phyloP scores from a whole-genome alignment of 139 green algal species.

The Ostreobium quekettii region DNA sequence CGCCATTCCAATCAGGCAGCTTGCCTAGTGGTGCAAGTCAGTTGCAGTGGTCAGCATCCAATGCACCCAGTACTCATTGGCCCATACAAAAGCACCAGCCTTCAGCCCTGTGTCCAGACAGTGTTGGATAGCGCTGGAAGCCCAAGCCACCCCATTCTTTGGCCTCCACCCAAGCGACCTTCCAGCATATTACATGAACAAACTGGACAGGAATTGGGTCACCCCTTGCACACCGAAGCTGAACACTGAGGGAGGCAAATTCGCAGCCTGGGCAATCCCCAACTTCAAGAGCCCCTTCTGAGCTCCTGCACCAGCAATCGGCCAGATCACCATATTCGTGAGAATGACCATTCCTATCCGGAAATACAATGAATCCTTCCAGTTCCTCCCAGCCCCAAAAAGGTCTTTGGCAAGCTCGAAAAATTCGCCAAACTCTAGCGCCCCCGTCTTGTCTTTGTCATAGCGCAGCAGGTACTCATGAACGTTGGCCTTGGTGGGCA shows the following conservation, averaged over 20 bases:
- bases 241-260: not conserved
- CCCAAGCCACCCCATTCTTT: too few relatives aligned
- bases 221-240: not conserved
- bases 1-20: too few relatives aligned
- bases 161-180: too few relatives aligned
- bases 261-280: not conserved
- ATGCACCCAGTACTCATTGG: too few relatives aligned
- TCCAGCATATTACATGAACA: too few relatives aligned
- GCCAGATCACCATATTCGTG: slow-evolving; percentile 2
- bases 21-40: too few relatives aligned
- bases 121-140: too few relatives aligned
- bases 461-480: not conserved
- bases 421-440: not conserved
- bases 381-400: not conserved
- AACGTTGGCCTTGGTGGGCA: not conserved
- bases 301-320: not conserved
- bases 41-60: too few relatives aligned
- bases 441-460: not conserved
- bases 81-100: too few relatives aligned
- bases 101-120: too few relatives aligned
- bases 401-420: not conserved
- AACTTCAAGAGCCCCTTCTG: not conserved
- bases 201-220: too few relatives aligned
- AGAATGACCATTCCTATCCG: not conserved
- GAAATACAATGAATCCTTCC: not conserved